Percentiles rank a stretch among this genome's conserved stretches.
Evolutionary conservation across 768 basidiomycete genomes (phyloP).

Genomic region (Galerina marginata): DNA sequence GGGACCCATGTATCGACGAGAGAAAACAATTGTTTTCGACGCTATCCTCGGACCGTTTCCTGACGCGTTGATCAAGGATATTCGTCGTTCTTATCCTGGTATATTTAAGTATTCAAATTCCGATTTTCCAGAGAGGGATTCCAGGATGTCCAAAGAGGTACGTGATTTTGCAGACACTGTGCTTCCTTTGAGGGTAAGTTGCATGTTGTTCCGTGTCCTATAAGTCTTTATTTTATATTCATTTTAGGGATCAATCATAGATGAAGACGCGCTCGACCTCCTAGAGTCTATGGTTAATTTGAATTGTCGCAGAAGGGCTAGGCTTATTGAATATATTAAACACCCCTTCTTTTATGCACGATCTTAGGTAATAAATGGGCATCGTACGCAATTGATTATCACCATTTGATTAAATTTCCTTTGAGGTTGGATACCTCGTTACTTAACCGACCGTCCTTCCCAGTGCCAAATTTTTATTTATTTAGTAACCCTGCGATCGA

Average conservation of each 20-base stretch:
- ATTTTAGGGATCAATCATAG: neutral
- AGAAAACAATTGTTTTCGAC: neutral
- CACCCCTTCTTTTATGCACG: neutral
- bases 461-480: too few species aligned
- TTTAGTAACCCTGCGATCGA: too few species aligned
- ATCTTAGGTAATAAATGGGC: too few species aligned
- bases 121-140: neutral
- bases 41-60: slow-evolving; percentile 2
- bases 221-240: too few species aligned
- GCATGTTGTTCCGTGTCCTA: too few species aligned
- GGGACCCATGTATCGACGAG: neutral
- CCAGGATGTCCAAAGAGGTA: neutral
- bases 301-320: neutral
- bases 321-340: neutral
- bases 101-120: neutral
- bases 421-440: too few species aligned
- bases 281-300: neutral
- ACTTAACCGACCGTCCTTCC: too few species aligned
- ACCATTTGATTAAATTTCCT: too few species aligned
- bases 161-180: neutral
- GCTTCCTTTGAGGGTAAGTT: neutral
- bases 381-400: too few species aligned
- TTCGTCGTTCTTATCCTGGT: neutral
- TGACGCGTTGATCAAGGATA: neutral
- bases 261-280: neutral